Base-by-base conservation (phyloP, 2,329 filamentous ascomycete species). In the Fusarium azukiicola region DNA sequence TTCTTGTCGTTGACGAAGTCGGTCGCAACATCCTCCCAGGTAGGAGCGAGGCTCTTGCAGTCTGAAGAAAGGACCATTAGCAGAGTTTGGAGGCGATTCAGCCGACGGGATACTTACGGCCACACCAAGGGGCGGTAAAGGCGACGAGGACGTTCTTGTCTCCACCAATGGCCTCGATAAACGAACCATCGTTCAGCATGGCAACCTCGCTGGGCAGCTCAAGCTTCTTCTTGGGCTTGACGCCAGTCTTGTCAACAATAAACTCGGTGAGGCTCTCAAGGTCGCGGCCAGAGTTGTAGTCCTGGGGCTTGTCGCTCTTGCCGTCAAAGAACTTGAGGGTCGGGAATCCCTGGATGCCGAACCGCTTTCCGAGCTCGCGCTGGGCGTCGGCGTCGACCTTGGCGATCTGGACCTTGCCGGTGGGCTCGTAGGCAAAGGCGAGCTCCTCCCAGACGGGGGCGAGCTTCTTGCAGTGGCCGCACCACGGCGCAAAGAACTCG, bases 401-500 rank as follows among this genome's bases (percentile, higher is more conserved):
- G 82, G 96, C 98, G 85, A 99, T 97, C 85, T 95, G 94, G 71
- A 99, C 93, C 87, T 95, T 93, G 85, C 93, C 90, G 80, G 94
- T 94, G 84, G 93, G 94, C 80, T 95, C 94, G 87, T 97, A 98
- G 54, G 91, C 90, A 67, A 91, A 87, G 63, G 94, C 98, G 56
- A 99, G 94, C 86, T 99, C 96, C 87, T 99, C 98, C 88, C 98
- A 99, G 74, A 98, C 91, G 67, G 98, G 98, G 21, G 98, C 98
- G 46, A 99, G 95, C 85, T 91, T 98, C 93, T 99, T 99, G 96
- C 98, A 99, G 92, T 99, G 98, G 44, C 98, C 98, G 86, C 98
- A 99, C 98, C 98, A 99, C 36, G 97, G 97, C 46, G 98, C 98
- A 86, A 98, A 99, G 93, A 99, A 99, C 88, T 99, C 97, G 83